A percentile compares a stretch with the other conserved stretches of the same genome.
Conservation (phyloP, 2,329 filamentous ascomycete genomes). For the Colletotrichum lentis region DNA sequence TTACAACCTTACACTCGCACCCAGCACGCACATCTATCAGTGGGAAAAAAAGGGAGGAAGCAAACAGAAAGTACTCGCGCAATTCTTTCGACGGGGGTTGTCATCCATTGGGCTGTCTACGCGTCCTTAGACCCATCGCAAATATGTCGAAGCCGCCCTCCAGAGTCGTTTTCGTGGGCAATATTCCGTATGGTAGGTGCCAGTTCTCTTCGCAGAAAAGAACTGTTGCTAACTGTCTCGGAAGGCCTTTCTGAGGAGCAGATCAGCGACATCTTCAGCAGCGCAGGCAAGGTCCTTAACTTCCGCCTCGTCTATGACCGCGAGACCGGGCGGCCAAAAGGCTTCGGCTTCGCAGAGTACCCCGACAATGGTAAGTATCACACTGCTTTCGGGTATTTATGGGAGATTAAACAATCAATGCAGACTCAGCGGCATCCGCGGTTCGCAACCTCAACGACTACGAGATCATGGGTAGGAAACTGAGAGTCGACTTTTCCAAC, state of each 20-base stretch:
- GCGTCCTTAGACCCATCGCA: conserved; percentile 37
- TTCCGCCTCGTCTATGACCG: conserved; percentile 96
- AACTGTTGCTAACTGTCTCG: background rate
- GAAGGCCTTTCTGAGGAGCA: conserved; percentile 95
- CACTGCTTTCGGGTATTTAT: too few species aligned
- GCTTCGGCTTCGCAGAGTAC: conserved; percentile 96
- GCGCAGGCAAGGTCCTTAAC: conserved; percentile 87
- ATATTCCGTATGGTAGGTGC: conserved; percentile 78
- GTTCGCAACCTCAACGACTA: conserved; percentile 95
- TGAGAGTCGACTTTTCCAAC: conserved; percentile 95
- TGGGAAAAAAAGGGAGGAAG: background rate
- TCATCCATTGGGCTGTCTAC: too few species aligned
- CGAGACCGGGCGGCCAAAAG: conserved; percentile 92
- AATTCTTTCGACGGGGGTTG: too few species aligned
- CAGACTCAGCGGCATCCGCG: conserved; percentile 85
- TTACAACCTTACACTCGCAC: background rate
- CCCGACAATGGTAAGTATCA: conserved; percentile 75
- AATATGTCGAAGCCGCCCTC: conserved; percentile 79
- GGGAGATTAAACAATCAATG: background rate
- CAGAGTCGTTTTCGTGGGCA: conserved; percentile 84
- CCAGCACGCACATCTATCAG: background rate
- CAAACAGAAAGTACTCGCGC: too few species aligned
- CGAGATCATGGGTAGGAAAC: conserved; percentile 92
- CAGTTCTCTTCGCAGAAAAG: too few species aligned
- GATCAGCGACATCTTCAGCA: conserved; percentile 91